phyloP scores from a whole-genome alignment of 306 rosid genomes.

The Pyrus betulifolia region DNA sequence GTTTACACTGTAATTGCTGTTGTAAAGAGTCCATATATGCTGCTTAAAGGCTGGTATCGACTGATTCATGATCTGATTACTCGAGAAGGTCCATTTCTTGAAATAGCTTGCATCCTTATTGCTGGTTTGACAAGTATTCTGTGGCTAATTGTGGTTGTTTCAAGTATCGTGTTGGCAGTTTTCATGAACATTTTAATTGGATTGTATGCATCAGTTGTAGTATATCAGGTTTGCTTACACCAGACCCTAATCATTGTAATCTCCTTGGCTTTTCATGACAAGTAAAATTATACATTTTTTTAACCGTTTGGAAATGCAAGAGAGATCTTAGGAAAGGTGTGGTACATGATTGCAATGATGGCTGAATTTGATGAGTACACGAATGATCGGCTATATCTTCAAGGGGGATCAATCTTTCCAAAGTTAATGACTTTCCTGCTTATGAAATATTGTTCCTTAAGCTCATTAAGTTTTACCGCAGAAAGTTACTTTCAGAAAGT shows the following conservation, averaged over 20 bases:
- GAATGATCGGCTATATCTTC: constrained; percentile 73
- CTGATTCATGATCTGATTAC: constrained; percentile 55
- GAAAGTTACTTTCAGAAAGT: too few relatives aligned
- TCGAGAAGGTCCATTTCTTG: constrained; percentile 90
- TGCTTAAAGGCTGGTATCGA: constrained; percentile 72
- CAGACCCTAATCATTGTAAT: background rate
- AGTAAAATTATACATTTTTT: constrained; percentile 6
- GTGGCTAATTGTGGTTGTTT: constrained; percentile 79
- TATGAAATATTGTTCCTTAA: background rate
- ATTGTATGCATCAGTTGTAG: constrained; percentile 60
- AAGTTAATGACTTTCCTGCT: constrained; percentile 39
- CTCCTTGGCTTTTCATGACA: background rate
- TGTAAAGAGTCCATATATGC: constrained; percentile 57
- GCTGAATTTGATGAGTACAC: constrained; percentile 86
- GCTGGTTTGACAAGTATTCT: constrained; percentile 74
- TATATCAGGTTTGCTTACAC: constrained; percentile 52
- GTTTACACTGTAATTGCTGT: constrained; percentile 46
- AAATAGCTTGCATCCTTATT: constrained; percentile 76
- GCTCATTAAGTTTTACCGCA: too few relatives aligned
- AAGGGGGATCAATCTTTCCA: constrained; percentile 71
- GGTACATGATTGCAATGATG: constrained; percentile 72
- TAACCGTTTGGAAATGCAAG: constrained; percentile 37
- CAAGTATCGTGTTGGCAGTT: constrained; percentile 47
- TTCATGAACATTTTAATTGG: constrained; percentile 65
- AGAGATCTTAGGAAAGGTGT: constrained; percentile 77